Base-by-base conservation (phyloP, 78 protist genomes). In the Thecamonas trahens region DNA sequence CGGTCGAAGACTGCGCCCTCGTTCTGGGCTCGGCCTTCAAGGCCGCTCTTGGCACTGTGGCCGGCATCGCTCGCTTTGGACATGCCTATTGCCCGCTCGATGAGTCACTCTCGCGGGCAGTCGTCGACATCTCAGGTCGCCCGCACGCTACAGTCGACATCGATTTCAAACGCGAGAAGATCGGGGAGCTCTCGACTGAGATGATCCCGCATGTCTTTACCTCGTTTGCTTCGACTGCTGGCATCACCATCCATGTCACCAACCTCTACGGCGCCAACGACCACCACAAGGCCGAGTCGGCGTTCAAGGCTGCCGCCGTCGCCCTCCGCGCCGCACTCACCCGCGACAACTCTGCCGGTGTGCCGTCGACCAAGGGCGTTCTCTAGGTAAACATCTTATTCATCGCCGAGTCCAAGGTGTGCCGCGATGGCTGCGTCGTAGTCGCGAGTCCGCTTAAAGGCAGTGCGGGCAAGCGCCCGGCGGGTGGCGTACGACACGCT, bases 361-460 rank as follows among this genome's bases (percentile, higher is more conserved):
- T n/a, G n/a, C n/a, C n/a, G n/a, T n/a, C n/a, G n/a, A n/a, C n/a
- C n/a, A n/a, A n/a, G n/a, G 26, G 72, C 57, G 54, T 57, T 70
- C 45, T 67, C 68, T 15, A 68, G 32, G 15, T 70, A 40, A 32
- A 57, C 49, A 13, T 39, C 71, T 47, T 74, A 38, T 40, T 42
- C 26, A 31, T 31, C 49, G 6, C 58, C 66, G n/a, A 44, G 38
- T 38, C 72, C 53, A 13, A 78, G 55, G 70, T 67, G 73, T 39
- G 68, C 58, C 26, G 71, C 22, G 26, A 89, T 84, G 35, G 88
- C 89, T 9, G 77, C 77, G 61, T 89, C 94, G 73, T 89, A 89
- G 53, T n/a, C 40, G 20, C 84, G 81, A 20, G 89, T 87, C 62
- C 74, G 88, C 54, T 70, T 61, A 79, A 89, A 84, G 35, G 94